Evolutionary conservation across 1,284 basidiomycete genomes (phyloP).

Genomic region (Marasmius tenuissimus): DNA sequence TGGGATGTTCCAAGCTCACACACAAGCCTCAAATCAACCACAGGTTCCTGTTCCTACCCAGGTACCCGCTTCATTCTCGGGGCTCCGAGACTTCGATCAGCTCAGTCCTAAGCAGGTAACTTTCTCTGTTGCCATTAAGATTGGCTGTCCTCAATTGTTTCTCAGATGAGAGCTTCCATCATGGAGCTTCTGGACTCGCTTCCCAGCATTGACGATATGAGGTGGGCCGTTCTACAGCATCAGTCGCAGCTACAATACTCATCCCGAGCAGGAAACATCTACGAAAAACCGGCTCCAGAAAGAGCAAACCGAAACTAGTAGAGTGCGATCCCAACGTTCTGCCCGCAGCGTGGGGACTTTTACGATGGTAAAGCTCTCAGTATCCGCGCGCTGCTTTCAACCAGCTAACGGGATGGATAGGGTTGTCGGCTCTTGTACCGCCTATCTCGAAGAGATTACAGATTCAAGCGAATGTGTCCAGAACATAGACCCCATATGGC

Average conservation of each 20-base stretch:
- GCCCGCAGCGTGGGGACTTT: slow-evolving; percentile 58
- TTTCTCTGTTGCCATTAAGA: neutral
- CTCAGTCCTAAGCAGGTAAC: neutral
- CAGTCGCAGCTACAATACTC: neutral
- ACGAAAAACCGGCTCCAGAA: slow-evolving; percentile 44
- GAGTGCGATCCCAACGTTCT: slow-evolving; percentile 46
- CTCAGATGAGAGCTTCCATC: slow-evolving; percentile 48
- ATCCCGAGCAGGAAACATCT: slow-evolving; percentile 35
- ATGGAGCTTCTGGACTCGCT: slow-evolving; percentile 42
- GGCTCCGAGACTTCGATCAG: neutral
- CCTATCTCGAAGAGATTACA: slow-evolving; percentile 61
- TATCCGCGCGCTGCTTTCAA: neutral
- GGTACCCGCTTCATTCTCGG: too few relatives aligned
- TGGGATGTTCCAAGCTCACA: neutral
- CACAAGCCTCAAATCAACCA: neutral
- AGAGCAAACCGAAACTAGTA: slow-evolving; percentile 47
- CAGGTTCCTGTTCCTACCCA: too few relatives aligned
- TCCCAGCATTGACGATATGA: slow-evolving; percentile 57
- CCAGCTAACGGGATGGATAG: slow-evolving; percentile 26
- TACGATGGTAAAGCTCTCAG: slow-evolving; percentile 48
- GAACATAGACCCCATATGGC: slow-evolving; percentile 47
- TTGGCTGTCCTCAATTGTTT: neutral
- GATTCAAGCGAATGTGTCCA: slow-evolving; percentile 45
- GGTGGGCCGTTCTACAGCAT: slow-evolving; percentile 18
- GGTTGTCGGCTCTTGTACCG: slow-evolving; percentile 67